Evolutionary conservation across 108 stramenopile species (phyloP).

Genomic region (Ochromonas danica): DNA sequence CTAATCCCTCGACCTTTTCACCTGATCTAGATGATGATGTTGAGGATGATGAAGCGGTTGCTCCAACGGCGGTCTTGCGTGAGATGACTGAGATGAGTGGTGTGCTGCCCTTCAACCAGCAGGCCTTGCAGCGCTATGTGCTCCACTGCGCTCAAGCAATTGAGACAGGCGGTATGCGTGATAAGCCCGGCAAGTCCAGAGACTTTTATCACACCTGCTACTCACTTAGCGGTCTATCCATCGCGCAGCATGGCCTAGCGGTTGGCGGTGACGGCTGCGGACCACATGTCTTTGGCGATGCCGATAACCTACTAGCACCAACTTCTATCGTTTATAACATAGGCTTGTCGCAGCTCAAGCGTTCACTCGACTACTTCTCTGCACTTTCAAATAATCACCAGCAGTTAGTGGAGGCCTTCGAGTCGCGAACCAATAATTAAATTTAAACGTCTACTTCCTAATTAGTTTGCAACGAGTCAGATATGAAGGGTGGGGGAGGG

Average conservation of each 20-base stretch:
- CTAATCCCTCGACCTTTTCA: neutral
- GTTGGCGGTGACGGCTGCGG: no score
- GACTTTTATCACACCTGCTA: slow-evolving; percentile 99
- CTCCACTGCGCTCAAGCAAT: slow-evolving; percentile 90
- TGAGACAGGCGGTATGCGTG: slow-evolving; percentile 83
- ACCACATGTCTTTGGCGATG: slow-evolving; percentile 5
- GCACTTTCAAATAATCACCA: neutral
- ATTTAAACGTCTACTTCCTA: no score
- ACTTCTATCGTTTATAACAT: slow-evolving; percentile 19
- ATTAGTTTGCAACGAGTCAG: no score
- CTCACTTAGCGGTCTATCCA: slow-evolving; percentile 83
- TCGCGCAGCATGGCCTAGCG: slow-evolving; percentile 71
- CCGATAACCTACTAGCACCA: neutral
- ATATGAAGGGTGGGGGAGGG: no score
- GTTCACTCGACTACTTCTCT: neutral
- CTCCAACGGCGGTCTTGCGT: neutral
- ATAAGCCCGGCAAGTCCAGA: slow-evolving; percentile 77
- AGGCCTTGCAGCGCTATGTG: slow-evolving; percentile 86
- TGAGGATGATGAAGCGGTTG: neutral
- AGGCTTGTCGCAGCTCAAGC: neutral
- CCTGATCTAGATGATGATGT: slow-evolving; percentile 21
- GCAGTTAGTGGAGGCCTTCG: no score
- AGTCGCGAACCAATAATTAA: no score
- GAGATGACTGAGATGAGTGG: neutral
- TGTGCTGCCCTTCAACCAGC: slow-evolving; percentile 62